Conservation (phyloP, 495 filamentous ascomycete genomes). For the Penicillium crystallinum region DNA sequence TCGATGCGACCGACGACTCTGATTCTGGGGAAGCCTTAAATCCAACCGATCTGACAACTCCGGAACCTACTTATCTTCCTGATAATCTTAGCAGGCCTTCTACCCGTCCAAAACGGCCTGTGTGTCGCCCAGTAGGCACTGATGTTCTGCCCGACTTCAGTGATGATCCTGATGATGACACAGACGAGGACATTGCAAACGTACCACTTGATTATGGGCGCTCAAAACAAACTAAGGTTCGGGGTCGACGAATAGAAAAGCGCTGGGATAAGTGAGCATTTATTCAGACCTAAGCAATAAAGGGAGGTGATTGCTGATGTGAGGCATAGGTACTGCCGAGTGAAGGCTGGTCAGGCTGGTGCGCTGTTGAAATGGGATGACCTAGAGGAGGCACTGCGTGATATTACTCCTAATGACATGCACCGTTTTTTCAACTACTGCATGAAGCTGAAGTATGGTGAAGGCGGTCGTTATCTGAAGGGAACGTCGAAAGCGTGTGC, state of each 20-base stretch:
- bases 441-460: slow-evolving; percentile 10
- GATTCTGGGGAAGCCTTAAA: slow-evolving; percentile 1
- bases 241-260: slow-evolving; percentile 13
- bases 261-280: slow-evolving; percentile 19
- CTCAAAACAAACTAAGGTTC: slow-evolving; percentile 14
- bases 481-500: slow-evolving; percentile 14
- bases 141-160: slow-evolving; percentile 8
- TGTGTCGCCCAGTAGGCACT: neutral
- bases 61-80: slow-evolving; percentile 1
- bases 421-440: slow-evolving; percentile 19
- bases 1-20: slow-evolving; percentile 4
- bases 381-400: slow-evolving; percentile 7
- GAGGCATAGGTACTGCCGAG: slow-evolving; percentile 5
- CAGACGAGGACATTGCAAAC: slow-evolving; percentile 16
- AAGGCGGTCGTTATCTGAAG: slow-evolving; percentile 10
- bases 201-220: slow-evolving; percentile 22
- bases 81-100: neutral
- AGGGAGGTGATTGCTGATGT: neutral
- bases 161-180: slow-evolving; percentile 20
- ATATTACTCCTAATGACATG: slow-evolving; percentile 10
- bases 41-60: slow-evolving; percentile 2
- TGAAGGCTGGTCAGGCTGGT: slow-evolving; percentile 8
- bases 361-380: slow-evolving; percentile 10
- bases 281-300: neutral
- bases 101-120: neutral